Evolutionary conservation across 2,329 filamentous ascomycete species (phyloP), one percentile per base, ranked within the genome.

Genomic region (Penicillium carneum): DNA sequence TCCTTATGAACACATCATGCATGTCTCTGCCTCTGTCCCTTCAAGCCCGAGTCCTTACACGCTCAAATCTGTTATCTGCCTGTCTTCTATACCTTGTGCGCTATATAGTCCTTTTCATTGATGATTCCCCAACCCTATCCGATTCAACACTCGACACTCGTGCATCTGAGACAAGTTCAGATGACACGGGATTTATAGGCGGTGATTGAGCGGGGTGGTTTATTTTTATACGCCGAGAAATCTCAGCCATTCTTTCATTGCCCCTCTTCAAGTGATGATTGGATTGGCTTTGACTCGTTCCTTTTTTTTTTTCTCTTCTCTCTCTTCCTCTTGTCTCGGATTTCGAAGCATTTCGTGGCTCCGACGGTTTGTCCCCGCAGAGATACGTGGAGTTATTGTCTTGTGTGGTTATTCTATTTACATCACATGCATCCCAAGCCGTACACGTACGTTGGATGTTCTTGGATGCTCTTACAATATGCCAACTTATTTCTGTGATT

Each of bases 51-150:
- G 20, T 16, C 38, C 18, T 23, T 43, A 26, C n/a, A 16, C 23
- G 14, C 51, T 45, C 43, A 23, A 26, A 26, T 51, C 14, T 51
- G 20, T 51, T 42, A 29, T 36, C 10, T 51, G 36, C 51, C 16
- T 60, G 36, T 49, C 38, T 49, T 60, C 57, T 56, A 49, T 56
- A 56, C 42, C 29, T 53, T 59, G 39, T 62, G 42, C 34, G 45
- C 38, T 52, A 46, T 49, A 41, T 16, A 16, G 29, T 42, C 34
- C 7, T 43, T 61, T 45, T 33, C 46, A 41, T 47, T 51, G 26
- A 53, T 53, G 56, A 56, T 56, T 43, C 43, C 51, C 51, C 43
- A 33, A 38, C 43, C 23, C n/a, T 38, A 60, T 49, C 43, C 29
- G 8, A 43, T 49, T 34, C 31, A 43, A 31, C 42, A 46, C 39